Conservation (phyloP, 352 stramenopile genomes). For the Pythium chondricola region DNA sequence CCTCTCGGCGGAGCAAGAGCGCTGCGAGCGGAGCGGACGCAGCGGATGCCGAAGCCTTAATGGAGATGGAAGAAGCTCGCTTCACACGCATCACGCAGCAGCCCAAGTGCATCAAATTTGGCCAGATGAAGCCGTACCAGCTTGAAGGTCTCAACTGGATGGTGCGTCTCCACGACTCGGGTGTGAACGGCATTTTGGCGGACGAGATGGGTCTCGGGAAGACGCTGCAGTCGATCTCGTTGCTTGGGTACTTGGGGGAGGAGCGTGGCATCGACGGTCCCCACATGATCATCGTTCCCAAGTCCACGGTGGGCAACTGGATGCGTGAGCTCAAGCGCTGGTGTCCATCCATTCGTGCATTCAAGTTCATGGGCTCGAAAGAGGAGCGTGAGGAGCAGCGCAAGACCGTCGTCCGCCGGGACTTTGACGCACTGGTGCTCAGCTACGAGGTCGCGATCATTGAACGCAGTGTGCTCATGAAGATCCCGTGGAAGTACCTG, state of each 20-base stretch:
- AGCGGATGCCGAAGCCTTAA: slow-evolving; percentile 56
- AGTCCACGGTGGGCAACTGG: slow-evolving; percentile 99
- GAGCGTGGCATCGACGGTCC: slow-evolving; percentile 91
- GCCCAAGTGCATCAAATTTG: slow-evolving; percentile 77
- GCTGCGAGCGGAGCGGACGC: slow-evolving; percentile 45
- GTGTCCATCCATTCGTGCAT: slow-evolving; percentile 90
- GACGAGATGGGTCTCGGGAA: slow-evolving; percentile 91
- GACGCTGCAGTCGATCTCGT: slow-evolving; percentile 97
- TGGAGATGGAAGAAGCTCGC: slow-evolving; percentile 76
- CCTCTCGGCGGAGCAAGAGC: slow-evolving; percentile 53
- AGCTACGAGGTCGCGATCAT: slow-evolving; percentile 94
- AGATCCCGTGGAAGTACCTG: slow-evolving; percentile 96
- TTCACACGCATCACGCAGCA: slow-evolving; percentile 81
- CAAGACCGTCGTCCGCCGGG: slow-evolving; percentile 58
- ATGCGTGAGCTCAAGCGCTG: slow-evolving; percentile 97
- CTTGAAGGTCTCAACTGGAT: slow-evolving; percentile 88
- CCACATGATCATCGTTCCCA: slow-evolving; percentile 97
- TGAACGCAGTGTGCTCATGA: slow-evolving; percentile 88
- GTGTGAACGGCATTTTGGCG: slow-evolving; percentile 80
- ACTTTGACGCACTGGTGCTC: slow-evolving; percentile 93
- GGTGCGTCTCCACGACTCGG: slow-evolving; percentile 91
- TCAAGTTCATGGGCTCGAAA: slow-evolving; percentile 96
- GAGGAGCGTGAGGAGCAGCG: slow-evolving; percentile 92
- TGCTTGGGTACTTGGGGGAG: slow-evolving; percentile 95
- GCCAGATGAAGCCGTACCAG: slow-evolving; percentile 87